Base-by-base conservation (phyloP, 805 yeast genomes). In the Torulaspora gathmanii region DNA sequence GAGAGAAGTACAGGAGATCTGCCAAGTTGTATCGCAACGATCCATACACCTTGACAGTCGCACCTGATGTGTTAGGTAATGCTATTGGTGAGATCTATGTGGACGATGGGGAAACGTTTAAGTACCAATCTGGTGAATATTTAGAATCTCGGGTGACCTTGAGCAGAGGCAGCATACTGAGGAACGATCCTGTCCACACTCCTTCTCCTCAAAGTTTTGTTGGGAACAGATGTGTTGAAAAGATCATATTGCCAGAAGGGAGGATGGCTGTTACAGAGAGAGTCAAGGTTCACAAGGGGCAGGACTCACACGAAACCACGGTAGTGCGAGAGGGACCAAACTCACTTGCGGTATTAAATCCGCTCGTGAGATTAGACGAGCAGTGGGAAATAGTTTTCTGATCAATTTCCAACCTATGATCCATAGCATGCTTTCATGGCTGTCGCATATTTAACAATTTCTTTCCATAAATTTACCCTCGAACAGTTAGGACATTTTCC, bases 91-190 rank as follows among this genome's bases (percentile, higher is more conserved):
- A 70, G 4, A 61, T 90, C 26, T 90, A 89, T 61, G 64, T 84
- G 29, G 98, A 90, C 62, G 98, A 90, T 64, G 96, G 95, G 12
- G 85, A 82, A 54, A 72, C 90, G 0, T 86, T 75, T 53, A 75
- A 70, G 35, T 79, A 79, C 59, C 49, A 62, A 44, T 53, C 67
- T 1, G 84, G 83, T 5, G 80, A 78, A 22, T 82, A 50, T 55
- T 43, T 79, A 2, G 61, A 68, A 35, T 57, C 78, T 1, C 55
- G 68, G 1, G 71, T 86, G 27, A 52, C 51, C 2, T 69, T 72
- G 13, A 29, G 36, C 4, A 55, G 63, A 10, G 64, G 67, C 16
- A 63, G 67, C n/a, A 43, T 45, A 6, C 46, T 80, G 3, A 46
- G 47, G 0, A 61, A 71, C 4, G 53, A 50, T 1, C 57, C 61